Base-by-base conservation (phyloP, 2,329 filamentous ascomycete species). In the Massarina eburnea region DNA sequence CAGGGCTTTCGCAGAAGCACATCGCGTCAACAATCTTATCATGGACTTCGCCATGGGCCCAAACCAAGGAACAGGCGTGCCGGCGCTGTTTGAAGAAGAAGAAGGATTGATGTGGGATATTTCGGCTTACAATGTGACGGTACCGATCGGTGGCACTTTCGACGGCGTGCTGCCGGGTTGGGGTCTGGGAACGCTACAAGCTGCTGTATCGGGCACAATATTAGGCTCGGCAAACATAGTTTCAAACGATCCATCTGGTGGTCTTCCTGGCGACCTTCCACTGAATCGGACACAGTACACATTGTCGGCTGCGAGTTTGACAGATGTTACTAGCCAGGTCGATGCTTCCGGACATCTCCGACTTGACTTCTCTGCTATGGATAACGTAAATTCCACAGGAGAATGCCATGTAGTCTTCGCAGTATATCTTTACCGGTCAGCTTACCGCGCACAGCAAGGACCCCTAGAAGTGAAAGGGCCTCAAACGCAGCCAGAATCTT, bases 11-110 rank as follows among this genome's bases (percentile, higher is more conserved):
- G 30, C 57, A 2, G 35, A 67, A 41, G 66, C 66, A 1, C 49
- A 55, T 26, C 58, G 64, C 15, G 67, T 73, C 1, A 50, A 64
- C 17, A 66, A 57, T 0, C 30, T 75, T 10, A 45, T 67, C 3
- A 67, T 76, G 54, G 73, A 76, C 47, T 72, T 75, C 44, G 58
- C 66, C 0, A 39, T 76, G 4, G 74, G 73, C 0, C 70, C 73
- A 0, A 72, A 71, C 40, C 68, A 72, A 46, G 74, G 73, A 1
- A 63, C 68, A 29, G 74, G 74, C 2, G 72, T 74, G 3, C 72
- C 72, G 0, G 65, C 70, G 1, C 38, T 52, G 1, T 43, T 49
- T 1, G 50, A 59, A 19, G 54, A 64, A 34, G 24, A 26, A 10
- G 62, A 68, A n/a, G 71, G 68, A 0, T 55, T 69, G 20, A 41